These are phyloP conservation scores for Aphanomyces euteiches DNA, from an alignment of 352 stramenopile genomes.

Conservation along the genomic window DNA sequence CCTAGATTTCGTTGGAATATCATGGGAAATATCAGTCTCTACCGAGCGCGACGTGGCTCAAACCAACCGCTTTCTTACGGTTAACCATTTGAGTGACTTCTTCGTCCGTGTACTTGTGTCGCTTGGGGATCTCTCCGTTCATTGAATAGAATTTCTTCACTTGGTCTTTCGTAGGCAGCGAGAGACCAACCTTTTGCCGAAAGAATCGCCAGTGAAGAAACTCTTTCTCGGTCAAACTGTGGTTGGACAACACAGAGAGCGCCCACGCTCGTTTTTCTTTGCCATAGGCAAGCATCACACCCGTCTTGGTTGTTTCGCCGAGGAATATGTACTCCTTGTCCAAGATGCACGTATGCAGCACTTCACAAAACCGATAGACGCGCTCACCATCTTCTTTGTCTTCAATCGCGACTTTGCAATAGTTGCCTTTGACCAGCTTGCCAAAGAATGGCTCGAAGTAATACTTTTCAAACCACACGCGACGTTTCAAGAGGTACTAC, in stretches of 20 bases:
- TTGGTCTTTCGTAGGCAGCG: slow-evolving; percentile 68
- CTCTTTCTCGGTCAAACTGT: slow-evolving; percentile 71
- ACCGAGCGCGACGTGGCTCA: slow-evolving; percentile 59
- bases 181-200: slow-evolving; percentile 71
- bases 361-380: slow-evolving; percentile 82
- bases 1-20: background rate
- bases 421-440: slow-evolving; percentile 69
- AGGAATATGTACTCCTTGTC: slow-evolving; percentile 62
- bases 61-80: slow-evolving; percentile 62
- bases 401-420: slow-evolving; percentile 66
- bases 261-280: slow-evolving; percentile 77
- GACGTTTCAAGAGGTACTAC: slow-evolving; percentile 67
- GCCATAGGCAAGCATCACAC: slow-evolving; percentile 70
- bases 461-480: slow-evolving; percentile 78
- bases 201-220: slow-evolving; percentile 77
- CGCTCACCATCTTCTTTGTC: slow-evolving; percentile 63
- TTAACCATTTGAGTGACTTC: slow-evolving; percentile 78
- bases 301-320: slow-evolving; percentile 64
- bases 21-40: background rate
- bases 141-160: slow-evolving; percentile 56
- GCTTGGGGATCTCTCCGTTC: slow-evolving; percentile 67
- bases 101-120: slow-evolving; percentile 71
- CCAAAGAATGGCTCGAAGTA: slow-evolving; percentile 85
- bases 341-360: slow-evolving; percentile 61
- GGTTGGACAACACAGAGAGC: slow-evolving; percentile 59